Percentiles rank a stretch among this genome's conserved stretches.
phyloP scores from a whole-genome alignment of 2,329 filamentous ascomycete genomes.

The Sphaerulina vaccinii region DNA sequence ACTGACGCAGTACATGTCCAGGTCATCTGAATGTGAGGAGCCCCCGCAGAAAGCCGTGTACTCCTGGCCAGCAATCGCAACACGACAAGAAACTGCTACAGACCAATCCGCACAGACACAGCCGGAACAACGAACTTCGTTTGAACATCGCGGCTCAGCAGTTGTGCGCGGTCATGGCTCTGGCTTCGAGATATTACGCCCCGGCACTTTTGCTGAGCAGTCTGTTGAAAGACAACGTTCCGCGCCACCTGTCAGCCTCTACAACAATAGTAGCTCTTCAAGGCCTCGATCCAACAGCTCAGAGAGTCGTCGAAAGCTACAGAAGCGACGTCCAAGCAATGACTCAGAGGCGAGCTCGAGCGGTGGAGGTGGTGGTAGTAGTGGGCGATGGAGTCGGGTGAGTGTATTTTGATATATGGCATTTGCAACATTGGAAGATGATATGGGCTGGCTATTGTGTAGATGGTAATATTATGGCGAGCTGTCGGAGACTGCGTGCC shows the following conservation, averaged over 20 bases:
- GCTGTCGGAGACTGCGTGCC: too few species aligned
- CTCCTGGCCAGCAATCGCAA: background rate
- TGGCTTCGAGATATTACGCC: constrained; percentile 39
- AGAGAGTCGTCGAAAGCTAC: constrained; percentile 30
- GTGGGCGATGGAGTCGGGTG: constrained; percentile 2
- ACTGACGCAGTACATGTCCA: constrained; percentile 6
- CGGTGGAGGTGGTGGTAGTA: constrained; percentile 7
- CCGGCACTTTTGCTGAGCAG: constrained; percentile 33
- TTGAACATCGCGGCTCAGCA: constrained; percentile 29
- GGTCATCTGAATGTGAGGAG: background rate
- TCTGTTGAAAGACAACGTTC: constrained; percentile 21
- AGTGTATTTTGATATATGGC: constrained; percentile 10
- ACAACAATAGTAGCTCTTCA: constrained; percentile 23
- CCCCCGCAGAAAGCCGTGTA: background rate
- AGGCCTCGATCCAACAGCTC: constrained; percentile 26
- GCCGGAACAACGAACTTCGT: constrained; percentile 19
- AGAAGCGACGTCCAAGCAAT: constrained; percentile 33
- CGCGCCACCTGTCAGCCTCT: constrained; percentile 33
- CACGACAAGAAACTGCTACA: background rate
- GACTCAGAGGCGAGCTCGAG: constrained; percentile 21
- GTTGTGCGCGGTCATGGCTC: constrained; percentile 36
- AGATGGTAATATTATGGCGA: too few species aligned
- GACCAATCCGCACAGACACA: background rate
- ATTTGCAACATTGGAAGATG: background rate
- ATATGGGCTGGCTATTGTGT: background rate